Conservation (phyloP, 176 grass and related monocot genomes). For the Avena sativa region DNA sequence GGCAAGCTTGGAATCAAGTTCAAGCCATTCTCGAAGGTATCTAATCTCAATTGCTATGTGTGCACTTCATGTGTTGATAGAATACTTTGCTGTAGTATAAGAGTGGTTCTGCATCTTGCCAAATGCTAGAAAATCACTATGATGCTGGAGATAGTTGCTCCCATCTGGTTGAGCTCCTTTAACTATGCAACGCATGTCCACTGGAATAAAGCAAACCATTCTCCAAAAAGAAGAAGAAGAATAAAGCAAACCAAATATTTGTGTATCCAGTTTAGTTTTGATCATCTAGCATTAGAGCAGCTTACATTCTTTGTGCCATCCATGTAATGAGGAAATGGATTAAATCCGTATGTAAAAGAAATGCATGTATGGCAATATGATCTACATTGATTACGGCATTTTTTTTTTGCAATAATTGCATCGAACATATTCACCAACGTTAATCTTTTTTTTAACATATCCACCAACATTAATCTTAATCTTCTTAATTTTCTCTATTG, state of each 20-base stretch:
- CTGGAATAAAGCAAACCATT: not conserved
- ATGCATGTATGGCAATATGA: not conserved
- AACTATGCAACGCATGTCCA: not conserved
- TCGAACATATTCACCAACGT: not conserved
- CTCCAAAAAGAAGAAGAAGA: not conserved
- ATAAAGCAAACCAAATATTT: conserved; percentile 20
- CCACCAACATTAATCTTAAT: not conserved
- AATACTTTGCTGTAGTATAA: conserved; percentile 12
- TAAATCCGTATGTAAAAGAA: not conserved
- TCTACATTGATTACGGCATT: not conserved
- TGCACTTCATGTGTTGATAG: conserved; percentile 4
- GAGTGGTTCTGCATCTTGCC: conserved; percentile 28
- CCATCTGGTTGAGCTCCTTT: not conserved
- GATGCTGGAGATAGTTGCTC: conserved; percentile 8
- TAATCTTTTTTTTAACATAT: not conserved
- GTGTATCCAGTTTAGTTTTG: not conserved
- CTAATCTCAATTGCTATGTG: not conserved
- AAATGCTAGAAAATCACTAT: conserved; percentile 7
- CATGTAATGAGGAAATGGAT: not conserved
- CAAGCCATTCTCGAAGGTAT: conserved; percentile 97
- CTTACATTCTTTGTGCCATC: not conserved
- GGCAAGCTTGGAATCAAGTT: conserved; percentile 93
- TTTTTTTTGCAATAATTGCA: not conserved
- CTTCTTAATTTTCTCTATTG: not conserved
- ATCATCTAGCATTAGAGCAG: conserved; percentile 8